phyloP scores from a whole-genome alignment of 495 filamentous ascomycete genomes.

The Penicillium paxilli region DNA sequence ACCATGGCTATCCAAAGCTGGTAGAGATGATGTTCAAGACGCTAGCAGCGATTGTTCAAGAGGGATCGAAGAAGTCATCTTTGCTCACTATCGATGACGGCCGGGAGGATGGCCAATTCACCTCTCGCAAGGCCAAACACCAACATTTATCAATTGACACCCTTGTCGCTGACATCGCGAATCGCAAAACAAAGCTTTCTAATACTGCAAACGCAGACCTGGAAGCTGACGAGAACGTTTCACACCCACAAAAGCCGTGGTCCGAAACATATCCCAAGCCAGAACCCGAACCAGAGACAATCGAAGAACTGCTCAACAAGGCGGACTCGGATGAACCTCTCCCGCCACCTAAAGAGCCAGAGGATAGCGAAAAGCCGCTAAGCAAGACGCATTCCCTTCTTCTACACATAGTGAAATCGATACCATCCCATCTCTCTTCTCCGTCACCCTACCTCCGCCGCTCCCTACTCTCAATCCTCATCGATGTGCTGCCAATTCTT shows the following conservation, averaged over 20 bases:
- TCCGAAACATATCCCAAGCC: constrained; percentile 29
- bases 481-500: constrained; percentile 65
- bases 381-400: constrained; percentile 61
- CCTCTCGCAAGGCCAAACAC: constrained; percentile 43
- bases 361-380: constrained; percentile 54
- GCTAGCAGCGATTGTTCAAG: constrained; percentile 76
- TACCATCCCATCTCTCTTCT: constrained; percentile 84
- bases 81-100: constrained; percentile 50
- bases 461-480: constrained; percentile 72
- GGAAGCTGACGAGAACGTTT: constrained; percentile 29
- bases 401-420: constrained; percentile 64
- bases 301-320: constrained; percentile 31
- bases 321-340: constrained; percentile 40
- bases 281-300: constrained; percentile 26
- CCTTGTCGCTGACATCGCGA: constrained; percentile 36
- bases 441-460: constrained; percentile 75
- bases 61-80: constrained; percentile 66
- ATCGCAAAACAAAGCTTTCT: constrained; percentile 37
- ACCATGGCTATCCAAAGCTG: constrained; percentile 87
- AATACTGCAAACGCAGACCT: constrained; percentile 31
- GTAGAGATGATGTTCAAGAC: constrained; percentile 85
- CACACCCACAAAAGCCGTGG: constrained; percentile 43
- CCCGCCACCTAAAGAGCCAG: constrained; percentile 47
- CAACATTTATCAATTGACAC: constrained; percentile 35
- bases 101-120: constrained; percentile 19